phyloP scores from a whole-genome alignment of 2,329 filamentous ascomycete species.

The Pseudocercospora fijiensis region DNA sequence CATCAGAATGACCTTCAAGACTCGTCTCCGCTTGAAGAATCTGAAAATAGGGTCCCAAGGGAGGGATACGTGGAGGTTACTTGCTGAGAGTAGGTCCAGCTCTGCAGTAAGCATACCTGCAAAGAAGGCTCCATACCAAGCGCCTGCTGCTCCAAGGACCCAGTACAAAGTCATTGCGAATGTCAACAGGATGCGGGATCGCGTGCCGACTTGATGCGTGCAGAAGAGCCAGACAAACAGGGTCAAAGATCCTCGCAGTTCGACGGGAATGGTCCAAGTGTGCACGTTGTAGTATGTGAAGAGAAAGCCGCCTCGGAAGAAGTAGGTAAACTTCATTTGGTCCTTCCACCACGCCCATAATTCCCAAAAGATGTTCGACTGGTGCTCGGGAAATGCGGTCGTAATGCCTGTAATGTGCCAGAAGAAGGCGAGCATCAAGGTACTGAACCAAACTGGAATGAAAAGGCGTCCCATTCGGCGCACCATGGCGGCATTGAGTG shows the following conservation, averaged over 20 bases:
- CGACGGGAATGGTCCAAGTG: constrained; percentile 62
- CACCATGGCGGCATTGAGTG: constrained; percentile 50
- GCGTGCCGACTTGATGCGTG: constrained; percentile 39
- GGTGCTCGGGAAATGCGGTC: constrained; percentile 34
- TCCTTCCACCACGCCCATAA: constrained; percentile 53
- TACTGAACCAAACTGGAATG: constrained; percentile 55
- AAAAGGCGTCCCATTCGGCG: constrained; percentile 51
- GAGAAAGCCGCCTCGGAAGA: constrained; percentile 52
- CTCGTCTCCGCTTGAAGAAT: constrained; percentile 17
- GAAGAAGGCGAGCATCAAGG: constrained; percentile 53
- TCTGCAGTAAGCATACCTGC: constrained; percentile 62
- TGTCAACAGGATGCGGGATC: constrained; percentile 24
- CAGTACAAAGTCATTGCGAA: constrained; percentile 24
- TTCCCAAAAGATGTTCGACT: constrained; percentile 50
- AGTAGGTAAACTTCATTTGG: constrained; percentile 66
- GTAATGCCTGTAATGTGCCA: constrained; percentile 56
- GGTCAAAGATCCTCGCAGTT: constrained; percentile 63
- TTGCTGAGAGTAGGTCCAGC: constrained; percentile 55
- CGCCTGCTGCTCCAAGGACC: constrained; percentile 44
- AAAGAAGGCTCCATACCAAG: constrained; percentile 60
- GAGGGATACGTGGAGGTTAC: constrained; percentile 17
- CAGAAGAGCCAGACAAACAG: constrained; percentile 59
- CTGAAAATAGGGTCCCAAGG: constrained; percentile 24
- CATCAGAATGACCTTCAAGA: constrained; percentile 18
- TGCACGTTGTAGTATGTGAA: constrained; percentile 35